Percentiles rank a stretch among this genome's conserved stretches.
Conservation (phyloP, 1,284 basidiomycete species). For the Cronartium ribicola region DNA sequence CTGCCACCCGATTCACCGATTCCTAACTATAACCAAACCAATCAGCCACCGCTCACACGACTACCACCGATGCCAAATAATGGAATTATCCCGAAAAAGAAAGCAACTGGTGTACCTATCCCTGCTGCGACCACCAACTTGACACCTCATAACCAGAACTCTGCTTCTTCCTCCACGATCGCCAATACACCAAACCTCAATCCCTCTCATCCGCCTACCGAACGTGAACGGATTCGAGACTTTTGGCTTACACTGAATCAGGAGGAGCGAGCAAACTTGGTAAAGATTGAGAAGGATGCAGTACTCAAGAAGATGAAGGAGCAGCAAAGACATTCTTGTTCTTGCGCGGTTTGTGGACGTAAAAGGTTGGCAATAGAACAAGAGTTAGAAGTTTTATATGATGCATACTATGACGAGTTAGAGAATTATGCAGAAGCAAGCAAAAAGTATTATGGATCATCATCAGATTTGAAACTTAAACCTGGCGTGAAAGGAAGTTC, state of each 20-base stretch:
- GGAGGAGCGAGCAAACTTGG: slow-evolving; percentile 79
- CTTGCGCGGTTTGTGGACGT: slow-evolving; percentile 91
- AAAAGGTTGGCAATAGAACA: slow-evolving; percentile 97
- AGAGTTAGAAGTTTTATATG: slow-evolving; percentile 97
- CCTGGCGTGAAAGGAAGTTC: slow-evolving; percentile 73
- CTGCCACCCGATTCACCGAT: background rate
- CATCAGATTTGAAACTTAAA: slow-evolving; percentile 54
- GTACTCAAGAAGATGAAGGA: slow-evolving; percentile 98
- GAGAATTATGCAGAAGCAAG: slow-evolving; percentile 74
- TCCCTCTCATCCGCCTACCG: slow-evolving; percentile 75
- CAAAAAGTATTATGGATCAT: slow-evolving; percentile 66
- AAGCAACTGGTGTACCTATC: slow-evolving; percentile 3
- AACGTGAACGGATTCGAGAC: slow-evolving; percentile 91
- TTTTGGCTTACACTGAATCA: slow-evolving; percentile 91
- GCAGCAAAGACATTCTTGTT: slow-evolving; percentile 91
- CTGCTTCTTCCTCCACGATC: slow-evolving; percentile 14
- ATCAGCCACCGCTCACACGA: slow-evolving; percentile 43
- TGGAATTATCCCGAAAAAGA: slow-evolving; percentile 10
- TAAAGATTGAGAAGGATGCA: slow-evolving; percentile 95
- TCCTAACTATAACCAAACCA: slow-evolving; percentile 41
- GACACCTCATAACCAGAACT: background rate
- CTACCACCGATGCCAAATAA: slow-evolving; percentile 9
- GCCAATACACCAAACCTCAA: slow-evolving; percentile 71
- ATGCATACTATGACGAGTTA: slow-evolving; percentile 99
- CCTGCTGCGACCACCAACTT: slow-evolving; percentile 25